These are phyloP conservation scores for Lentinula edodes DNA, from an alignment of 768 basidiomycete species.

Conservation along the genomic window DNA sequence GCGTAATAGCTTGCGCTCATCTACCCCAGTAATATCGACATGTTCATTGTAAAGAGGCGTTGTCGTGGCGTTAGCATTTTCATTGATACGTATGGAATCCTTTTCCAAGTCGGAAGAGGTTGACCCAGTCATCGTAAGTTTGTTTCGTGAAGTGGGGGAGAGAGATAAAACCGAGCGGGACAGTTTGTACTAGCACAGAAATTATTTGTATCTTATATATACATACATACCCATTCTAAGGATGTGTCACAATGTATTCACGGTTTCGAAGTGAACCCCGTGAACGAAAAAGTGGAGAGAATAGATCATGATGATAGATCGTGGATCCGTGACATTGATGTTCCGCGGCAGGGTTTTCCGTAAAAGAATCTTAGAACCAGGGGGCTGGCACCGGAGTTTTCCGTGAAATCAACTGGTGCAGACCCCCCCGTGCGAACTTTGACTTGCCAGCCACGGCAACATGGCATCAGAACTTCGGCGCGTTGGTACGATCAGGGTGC, in stretches of 20 bases:
- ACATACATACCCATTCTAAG: background rate
- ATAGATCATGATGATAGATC: background rate
- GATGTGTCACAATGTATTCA: background rate
- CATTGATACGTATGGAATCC: conserved; percentile 23
- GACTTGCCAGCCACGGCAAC: no score
- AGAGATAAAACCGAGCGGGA: background rate
- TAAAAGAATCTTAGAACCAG: background rate
- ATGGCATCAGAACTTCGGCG: no score
- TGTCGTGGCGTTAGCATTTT: conserved; percentile 10
- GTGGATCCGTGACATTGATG: background rate
- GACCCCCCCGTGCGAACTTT: no score
- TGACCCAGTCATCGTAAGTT: conserved; percentile 5
- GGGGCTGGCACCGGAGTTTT: no score
- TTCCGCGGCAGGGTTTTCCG: background rate
- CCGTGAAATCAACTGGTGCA: no score
- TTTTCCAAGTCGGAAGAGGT: conserved; percentile 20
- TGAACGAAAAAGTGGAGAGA: background rate
- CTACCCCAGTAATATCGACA: conserved; percentile 53
- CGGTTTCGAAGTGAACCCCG: background rate
- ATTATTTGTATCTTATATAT: background rate
- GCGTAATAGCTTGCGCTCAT: conserved; percentile 64
- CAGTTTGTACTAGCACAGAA: background rate
- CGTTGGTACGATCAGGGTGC: no score
- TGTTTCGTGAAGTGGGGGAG: background rate
- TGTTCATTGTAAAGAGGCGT: conserved; percentile 36